Evolutionary conservation across 306 rosid genomes (phyloP).

Genomic region (Inga oerstediana): DNA sequence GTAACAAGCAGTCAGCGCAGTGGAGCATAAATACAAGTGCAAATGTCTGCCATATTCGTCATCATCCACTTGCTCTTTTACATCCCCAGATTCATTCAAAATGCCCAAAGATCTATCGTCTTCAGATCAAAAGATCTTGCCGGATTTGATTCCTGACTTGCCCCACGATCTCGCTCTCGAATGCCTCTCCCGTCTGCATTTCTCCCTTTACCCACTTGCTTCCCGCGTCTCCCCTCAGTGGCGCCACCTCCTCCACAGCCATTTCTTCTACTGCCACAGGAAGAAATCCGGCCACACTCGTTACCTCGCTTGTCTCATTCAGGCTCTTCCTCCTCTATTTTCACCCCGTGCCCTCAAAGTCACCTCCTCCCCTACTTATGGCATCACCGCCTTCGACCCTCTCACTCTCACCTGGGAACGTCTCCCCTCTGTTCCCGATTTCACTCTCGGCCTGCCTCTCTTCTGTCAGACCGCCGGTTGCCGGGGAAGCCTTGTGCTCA

Average conservation of each 20-base stretch:
- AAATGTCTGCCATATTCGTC: not conserved
- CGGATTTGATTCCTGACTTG: slow-evolving; percentile 40
- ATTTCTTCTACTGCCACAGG: slow-evolving; percentile 34
- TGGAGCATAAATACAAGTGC: not conserved
- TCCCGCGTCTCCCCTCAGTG: slow-evolving; percentile 44
- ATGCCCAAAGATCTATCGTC: not conserved
- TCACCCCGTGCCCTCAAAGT: not conserved
- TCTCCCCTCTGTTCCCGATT: slow-evolving; percentile 40
- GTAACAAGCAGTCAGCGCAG: not conserved
- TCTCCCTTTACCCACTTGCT: slow-evolving; percentile 35
- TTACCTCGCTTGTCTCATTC: slow-evolving; percentile 41
- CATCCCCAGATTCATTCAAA: not conserved
- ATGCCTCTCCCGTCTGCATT: slow-evolving; percentile 48
- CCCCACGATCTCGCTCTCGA: slow-evolving; percentile 50
- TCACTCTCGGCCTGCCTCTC: slow-evolving; percentile 36
- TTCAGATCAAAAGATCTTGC: slow-evolving; percentile 22
- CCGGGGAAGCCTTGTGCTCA: slow-evolving; percentile 44
- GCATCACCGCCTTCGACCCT: slow-evolving; percentile 43
- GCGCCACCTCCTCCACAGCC: slow-evolving; percentile 41
- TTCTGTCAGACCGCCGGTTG: slow-evolving; percentile 43
- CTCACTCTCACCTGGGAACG: slow-evolving; percentile 31
- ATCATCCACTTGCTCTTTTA: not conserved
- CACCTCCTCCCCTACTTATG: slow-evolving; percentile 23
- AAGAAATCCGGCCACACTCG: slow-evolving; percentile 40
- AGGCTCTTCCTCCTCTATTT: not conserved